phyloP scores from a whole-genome alignment of 2,329 filamentous ascomycete genomes.

The Diplodia sapinea region DNA sequence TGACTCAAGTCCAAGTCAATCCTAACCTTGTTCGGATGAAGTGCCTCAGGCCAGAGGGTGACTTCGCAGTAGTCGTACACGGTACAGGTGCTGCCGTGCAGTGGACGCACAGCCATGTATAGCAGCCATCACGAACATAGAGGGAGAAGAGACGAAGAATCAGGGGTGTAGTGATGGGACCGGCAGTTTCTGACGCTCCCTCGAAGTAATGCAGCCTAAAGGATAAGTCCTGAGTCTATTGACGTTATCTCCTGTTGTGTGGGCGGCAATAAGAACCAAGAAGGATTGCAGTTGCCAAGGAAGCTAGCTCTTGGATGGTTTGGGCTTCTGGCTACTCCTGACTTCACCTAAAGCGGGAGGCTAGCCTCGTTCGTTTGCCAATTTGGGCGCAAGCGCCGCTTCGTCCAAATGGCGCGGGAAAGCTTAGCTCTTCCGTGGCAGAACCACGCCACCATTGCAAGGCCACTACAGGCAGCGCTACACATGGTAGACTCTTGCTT shows the following conservation, averaged over 20 bases:
- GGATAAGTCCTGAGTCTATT: no score
- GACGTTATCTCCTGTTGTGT: not conserved
- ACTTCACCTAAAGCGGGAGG: not conserved
- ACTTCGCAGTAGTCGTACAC: not conserved
- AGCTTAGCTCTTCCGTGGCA: slow-evolving; percentile 7
- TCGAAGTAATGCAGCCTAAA: no score
- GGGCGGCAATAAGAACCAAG: not conserved
- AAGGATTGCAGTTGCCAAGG: not conserved
- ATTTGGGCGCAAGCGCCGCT: not conserved
- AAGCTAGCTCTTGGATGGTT: not conserved
- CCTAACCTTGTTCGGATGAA: no score
- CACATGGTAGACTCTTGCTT: not conserved
- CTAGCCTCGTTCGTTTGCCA: slow-evolving; percentile 3
- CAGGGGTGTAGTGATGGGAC: no score
- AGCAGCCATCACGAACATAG: no score
- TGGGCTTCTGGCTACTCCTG: not conserved
- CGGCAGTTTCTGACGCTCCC: no score
- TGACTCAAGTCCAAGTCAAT: not conserved
- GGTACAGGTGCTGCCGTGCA: no score
- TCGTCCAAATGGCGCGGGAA: not conserved
- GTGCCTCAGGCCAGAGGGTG: not conserved
- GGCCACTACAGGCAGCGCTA: not conserved
- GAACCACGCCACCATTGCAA: no score
- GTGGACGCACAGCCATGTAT: no score
- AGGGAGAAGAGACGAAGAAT: no score